These are phyloP conservation scores for Aspergillus eucalypticola DNA, from an alignment of 2,329 filamentous ascomycete genomes.

Conservation along the genomic window DNA sequence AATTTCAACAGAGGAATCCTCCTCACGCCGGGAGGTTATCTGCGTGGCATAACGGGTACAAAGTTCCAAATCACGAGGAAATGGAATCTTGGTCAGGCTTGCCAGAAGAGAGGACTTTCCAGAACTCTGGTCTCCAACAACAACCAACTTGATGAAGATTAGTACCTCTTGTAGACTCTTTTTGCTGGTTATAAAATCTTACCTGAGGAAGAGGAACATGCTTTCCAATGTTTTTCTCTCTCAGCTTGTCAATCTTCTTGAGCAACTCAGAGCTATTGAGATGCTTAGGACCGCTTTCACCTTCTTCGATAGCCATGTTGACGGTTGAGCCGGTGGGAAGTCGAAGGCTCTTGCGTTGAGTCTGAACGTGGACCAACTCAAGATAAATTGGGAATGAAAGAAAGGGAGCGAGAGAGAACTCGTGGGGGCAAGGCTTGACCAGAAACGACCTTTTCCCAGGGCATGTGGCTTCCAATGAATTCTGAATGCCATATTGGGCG, in stretches of 20 bases:
- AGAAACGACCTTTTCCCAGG: background rate
- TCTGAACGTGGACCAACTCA: background rate
- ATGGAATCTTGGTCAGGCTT: constrained; percentile 33
- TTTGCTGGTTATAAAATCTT: background rate
- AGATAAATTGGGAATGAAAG: background rate
- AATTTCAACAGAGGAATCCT: background rate
- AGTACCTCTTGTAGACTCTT: background rate
- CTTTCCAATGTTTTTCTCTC: constrained; percentile 33
- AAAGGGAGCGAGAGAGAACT: background rate
- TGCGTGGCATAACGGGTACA: constrained; percentile 51
- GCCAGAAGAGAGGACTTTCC: constrained; percentile 40
- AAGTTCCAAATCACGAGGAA: constrained; percentile 36
- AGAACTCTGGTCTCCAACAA: constrained; percentile 44
- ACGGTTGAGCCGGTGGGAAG: background rate
- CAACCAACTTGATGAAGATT: constrained; percentile 32
- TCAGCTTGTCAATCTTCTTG: constrained; percentile 36
- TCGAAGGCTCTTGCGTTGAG: background rate
- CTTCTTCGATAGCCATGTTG: background rate
- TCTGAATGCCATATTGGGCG: background rate
- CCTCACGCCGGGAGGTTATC: constrained; percentile 45
- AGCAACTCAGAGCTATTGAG: constrained; percentile 17
- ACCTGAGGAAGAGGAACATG: constrained; percentile 28
- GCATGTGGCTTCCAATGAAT: background rate
- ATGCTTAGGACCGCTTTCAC: background rate
- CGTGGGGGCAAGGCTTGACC: background rate